Percentiles rank a stretch among this genome's conserved stretches.
These are phyloP conservation scores for Trypanosoma grayi DNA, from an alignment of 208 protist genomes.

Conservation along the genomic window DNA sequence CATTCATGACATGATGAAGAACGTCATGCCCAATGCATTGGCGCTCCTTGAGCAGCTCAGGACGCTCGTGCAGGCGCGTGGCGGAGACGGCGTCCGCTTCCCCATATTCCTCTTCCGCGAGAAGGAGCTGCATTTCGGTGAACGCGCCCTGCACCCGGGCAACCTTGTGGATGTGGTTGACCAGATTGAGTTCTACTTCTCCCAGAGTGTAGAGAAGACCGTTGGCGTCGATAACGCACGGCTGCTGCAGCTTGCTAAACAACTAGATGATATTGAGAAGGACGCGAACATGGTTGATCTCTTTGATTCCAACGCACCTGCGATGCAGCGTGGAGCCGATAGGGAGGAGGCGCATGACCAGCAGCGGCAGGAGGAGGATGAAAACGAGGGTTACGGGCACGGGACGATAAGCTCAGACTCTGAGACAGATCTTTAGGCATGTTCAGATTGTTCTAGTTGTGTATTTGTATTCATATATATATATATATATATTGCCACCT, in stretches of 20 bases:
- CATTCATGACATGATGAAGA: slow-evolving; percentile 29
- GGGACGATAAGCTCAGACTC: slow-evolving; percentile 21
- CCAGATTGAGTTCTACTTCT: slow-evolving; percentile 33
- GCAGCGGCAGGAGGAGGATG: neutral
- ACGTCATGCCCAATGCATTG: slow-evolving; percentile 25
- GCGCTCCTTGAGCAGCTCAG: slow-evolving; percentile 12
- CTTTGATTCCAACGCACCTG: neutral
- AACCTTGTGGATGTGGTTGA: slow-evolving; percentile 31
- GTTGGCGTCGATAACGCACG: slow-evolving; percentile 23
- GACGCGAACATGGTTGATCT: neutral
- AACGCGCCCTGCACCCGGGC: slow-evolving; percentile 27
- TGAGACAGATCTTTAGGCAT: slow-evolving; percentile 9
- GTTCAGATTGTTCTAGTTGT: neutral
- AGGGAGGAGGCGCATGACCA: neutral
- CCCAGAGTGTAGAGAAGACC: slow-evolving; percentile 19
- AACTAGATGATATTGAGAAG: slow-evolving; percentile 21
- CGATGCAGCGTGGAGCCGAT: neutral
- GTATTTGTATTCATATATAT: too few relatives aligned
- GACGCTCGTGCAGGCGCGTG: slow-evolving; percentile 9
- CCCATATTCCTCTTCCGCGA: slow-evolving; percentile 35
- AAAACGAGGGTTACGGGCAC: slow-evolving; percentile 8
- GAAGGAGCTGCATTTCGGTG: slow-evolving; percentile 32
- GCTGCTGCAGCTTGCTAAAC: slow-evolving; percentile 12
- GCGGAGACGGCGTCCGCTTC: slow-evolving; percentile 22
- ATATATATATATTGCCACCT: too few relatives aligned